phyloP scores from a whole-genome alignment of 768 basidiomycete species.

The Collybia sp. region DNA sequence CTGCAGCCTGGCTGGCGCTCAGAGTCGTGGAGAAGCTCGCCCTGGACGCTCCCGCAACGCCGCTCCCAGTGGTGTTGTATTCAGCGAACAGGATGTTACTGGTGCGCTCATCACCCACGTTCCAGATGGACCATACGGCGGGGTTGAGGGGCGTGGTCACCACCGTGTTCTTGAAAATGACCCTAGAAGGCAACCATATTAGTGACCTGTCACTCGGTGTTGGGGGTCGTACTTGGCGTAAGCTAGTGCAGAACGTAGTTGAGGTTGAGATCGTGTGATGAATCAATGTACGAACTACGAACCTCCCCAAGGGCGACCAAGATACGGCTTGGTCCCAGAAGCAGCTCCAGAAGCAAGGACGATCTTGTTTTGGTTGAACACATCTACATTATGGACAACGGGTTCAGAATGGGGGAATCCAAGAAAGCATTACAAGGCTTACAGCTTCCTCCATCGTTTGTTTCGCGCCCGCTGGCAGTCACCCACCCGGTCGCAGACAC shows the following conservation, averaged over 20 bases:
- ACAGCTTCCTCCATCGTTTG: slow-evolving; percentile 43
- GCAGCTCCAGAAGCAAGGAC: slow-evolving; percentile 34
- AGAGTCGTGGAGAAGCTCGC: slow-evolving; percentile 37
- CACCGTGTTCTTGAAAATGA: slow-evolving; percentile 43
- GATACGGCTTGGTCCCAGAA: slow-evolving; percentile 30
- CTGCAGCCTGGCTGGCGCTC: slow-evolving; percentile 27
- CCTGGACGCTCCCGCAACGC: slow-evolving; percentile 26
- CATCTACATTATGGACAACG: slow-evolving; percentile 21
- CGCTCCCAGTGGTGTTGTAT: slow-evolving; percentile 38
- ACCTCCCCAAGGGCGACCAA: slow-evolving; percentile 48
- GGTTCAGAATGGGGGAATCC: neutral
- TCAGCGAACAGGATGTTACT: slow-evolving; percentile 43
- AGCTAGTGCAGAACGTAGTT: slow-evolving; percentile 17
- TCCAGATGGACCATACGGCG: slow-evolving; percentile 45
- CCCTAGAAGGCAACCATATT: slow-evolving; percentile 20
- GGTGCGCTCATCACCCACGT: slow-evolving; percentile 26
- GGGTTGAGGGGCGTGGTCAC: slow-evolving; percentile 34
- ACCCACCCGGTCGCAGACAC: slow-evolving; percentile 39
- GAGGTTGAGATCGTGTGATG: neutral
- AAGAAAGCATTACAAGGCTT: slow-evolving; percentile 7
- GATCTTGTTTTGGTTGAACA: slow-evolving; percentile 40
- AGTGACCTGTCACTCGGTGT: neutral
- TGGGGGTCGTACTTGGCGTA: slow-evolving; percentile 32
- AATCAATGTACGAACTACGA: slow-evolving; percentile 8
- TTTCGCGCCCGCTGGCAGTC: slow-evolving; percentile 43